Conservation (phyloP, 2,329 filamentous ascomycete species). For the Penicillium sp. region DNA sequence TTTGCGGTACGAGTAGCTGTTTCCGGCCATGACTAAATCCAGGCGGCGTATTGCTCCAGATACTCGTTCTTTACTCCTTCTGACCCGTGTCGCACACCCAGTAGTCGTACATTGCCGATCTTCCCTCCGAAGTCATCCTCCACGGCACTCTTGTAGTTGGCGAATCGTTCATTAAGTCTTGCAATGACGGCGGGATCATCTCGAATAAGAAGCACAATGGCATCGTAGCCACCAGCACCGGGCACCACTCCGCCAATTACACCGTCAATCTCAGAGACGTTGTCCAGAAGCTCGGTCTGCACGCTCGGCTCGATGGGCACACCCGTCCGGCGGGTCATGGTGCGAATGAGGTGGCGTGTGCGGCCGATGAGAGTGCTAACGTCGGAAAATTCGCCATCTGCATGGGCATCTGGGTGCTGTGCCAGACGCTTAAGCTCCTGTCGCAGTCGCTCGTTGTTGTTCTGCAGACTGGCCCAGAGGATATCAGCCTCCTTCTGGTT, state of each 20-base stretch:
- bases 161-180: slow-evolving; percentile 59
- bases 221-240: slow-evolving; percentile 90
- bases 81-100: slow-evolving; percentile 46
- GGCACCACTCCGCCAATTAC: slow-evolving; percentile 90
- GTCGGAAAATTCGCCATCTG: slow-evolving; percentile 47
- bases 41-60: slow-evolving; percentile 36
- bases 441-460: slow-evolving; percentile 67
- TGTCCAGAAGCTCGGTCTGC: slow-evolving; percentile 81
- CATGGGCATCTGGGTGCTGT: slow-evolving; percentile 42
- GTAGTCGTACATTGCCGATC: slow-evolving; percentile 43
- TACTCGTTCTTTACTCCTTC: slow-evolving; percentile 43
- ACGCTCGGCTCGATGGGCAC: slow-evolving; percentile 85
- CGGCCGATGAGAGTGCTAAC: slow-evolving; percentile 50
- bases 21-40: slow-evolving; percentile 27
- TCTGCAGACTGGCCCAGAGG: slow-evolving; percentile 73
- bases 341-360: slow-evolving; percentile 60
- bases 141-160: slow-evolving; percentile 56
- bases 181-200: slow-evolving; percentile 64
- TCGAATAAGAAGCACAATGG: slow-evolving; percentile 71
- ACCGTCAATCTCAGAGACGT: slow-evolving; percentile 64
- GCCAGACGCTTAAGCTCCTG: slow-evolving; percentile 55
- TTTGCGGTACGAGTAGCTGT: neutral
- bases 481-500: slow-evolving; percentile 60
- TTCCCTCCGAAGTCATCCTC: slow-evolving; percentile 44
- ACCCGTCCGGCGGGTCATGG: slow-evolving; percentile 68